These are phyloP conservation scores for Glaciozyma martinii DNA, from an alignment of 768 basidiomycete genomes.

Conservation along the genomic window DNA sequence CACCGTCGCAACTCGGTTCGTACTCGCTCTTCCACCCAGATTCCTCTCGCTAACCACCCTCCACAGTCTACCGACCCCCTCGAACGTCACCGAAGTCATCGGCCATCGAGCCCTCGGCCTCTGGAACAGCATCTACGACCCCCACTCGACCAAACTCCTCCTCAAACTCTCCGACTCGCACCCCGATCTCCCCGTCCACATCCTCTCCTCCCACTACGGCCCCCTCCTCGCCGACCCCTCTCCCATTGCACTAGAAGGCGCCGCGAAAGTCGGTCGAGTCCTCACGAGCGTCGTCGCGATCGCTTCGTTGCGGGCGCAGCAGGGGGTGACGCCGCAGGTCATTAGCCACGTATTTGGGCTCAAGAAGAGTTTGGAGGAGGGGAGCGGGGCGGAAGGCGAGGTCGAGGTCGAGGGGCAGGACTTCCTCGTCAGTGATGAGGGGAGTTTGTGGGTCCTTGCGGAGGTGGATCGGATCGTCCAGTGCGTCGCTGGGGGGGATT, in stretches of 20 bases:
- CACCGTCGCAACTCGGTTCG: conserved; percentile 36
- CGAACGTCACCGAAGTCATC: conserved; percentile 10
- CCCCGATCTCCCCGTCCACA: conserved; percentile 43
- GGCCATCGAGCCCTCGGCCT: conserved; percentile 30
- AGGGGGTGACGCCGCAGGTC: conserved; percentile 42
- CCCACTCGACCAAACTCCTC: conserved; percentile 38
- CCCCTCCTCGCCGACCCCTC: conserved; percentile 40
- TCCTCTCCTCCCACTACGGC: conserved; percentile 42
- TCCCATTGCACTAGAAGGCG: neutral
- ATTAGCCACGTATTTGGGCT: conserved; percentile 42
- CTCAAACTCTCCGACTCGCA: conserved; percentile 39
- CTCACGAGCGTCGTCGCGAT: conserved; percentile 41
- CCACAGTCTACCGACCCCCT: conserved; percentile 9
- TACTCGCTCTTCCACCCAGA: neutral
- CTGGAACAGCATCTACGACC: conserved; percentile 42
- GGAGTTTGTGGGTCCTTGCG: conserved; percentile 39
- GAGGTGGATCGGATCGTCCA: conserved; percentile 34
- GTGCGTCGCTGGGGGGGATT: neutral
- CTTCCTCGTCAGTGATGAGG: conserved; percentile 41
- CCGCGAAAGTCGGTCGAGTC: conserved; percentile 32
- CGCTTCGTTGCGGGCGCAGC: conserved; percentile 40
- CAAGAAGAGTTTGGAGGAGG: conserved; percentile 37
- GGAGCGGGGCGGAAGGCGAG: conserved; percentile 19
- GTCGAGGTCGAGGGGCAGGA: conserved; percentile 15
- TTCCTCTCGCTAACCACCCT: neutral